Evolutionary conservation across 2,329 filamentous ascomycete species (phyloP), one percentile per base, ranked within the genome.

Genomic region (Aschersonia sp.): DNA sequence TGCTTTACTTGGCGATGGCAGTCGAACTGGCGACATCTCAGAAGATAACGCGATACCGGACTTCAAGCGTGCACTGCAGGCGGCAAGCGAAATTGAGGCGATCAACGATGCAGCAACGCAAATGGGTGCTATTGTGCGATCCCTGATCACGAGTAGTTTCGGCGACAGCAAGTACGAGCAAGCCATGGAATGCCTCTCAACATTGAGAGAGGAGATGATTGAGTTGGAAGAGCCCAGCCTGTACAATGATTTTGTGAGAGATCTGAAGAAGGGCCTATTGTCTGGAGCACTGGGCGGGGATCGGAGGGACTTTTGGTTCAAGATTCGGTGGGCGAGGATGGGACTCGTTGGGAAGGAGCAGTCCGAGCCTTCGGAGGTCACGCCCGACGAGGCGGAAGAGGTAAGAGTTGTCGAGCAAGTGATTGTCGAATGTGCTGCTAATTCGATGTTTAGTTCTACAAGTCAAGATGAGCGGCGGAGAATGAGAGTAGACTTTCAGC

Each of bases 1-100:
- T 50, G 80, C 79, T 5, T 76, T 97, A 2, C 78, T 97, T n/a
- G 75, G 76, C 43, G 76, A 72, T 44, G 42, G 42, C n/a, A 67
- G 66, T 31, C 64, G 64, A 51, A 68, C 66, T 48, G 57, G 54
- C 5, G 54, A 54, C n/a, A 71, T 80, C 29, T 69, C 70, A 2
- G 61, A 75, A 0, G 74, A 83, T 8, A 97, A 97, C 53, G 79
- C 89, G 1, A 79, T 97, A 5, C 88, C 92, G 0, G 86, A 90
- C 50, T 96, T 95, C 75, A 94, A 89, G 60, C 87, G 87, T 61
- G 75, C 82, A 4, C 70, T 97, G 12, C 71, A 71, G 1, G 66
- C 68, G 1, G 73, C 83, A 0, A 72, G 78, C 6, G 74, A 81
- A 31, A 67, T 83, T 1, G 67, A 75, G 1, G 71, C 75, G 4